Conservation (phyloP, 2,329 filamentous ascomycete genomes). For the Xylariaceae sp. region DNA sequence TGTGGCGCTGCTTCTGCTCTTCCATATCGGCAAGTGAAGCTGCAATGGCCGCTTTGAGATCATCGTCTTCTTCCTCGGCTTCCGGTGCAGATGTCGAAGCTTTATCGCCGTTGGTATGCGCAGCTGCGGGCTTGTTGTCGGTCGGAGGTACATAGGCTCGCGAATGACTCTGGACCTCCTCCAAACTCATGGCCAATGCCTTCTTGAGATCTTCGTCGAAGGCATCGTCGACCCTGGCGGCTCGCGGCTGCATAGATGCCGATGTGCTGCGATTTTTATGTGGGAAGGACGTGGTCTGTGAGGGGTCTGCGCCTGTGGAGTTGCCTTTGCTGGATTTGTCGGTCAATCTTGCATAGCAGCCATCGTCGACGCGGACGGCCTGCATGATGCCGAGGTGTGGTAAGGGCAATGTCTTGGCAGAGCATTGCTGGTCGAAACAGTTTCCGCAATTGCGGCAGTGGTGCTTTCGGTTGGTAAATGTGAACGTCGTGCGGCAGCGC, state of each 20-base stretch:
- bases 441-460: constrained; percentile 98
- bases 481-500: constrained; percentile 92
- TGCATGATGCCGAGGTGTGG: constrained; percentile 91
- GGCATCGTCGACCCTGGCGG: constrained; percentile 79
- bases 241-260: constrained; percentile 77
- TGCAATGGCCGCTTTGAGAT: constrained; percentile 91
- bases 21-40: constrained; percentile 96
- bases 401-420: constrained; percentile 79
- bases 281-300: constrained; percentile 41
- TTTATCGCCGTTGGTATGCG: constrained; percentile 32
- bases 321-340: constrained; percentile 59
- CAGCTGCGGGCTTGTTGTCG: constrained; percentile 31
- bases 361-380: constrained; percentile 90
- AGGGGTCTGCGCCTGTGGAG: constrained; percentile 38
- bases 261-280: constrained; percentile 63
- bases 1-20: constrained; percentile 90
- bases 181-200: constrained; percentile 92
- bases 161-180: constrained; percentile 77
- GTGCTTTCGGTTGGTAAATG: constrained; percentile 97
- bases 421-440: constrained; percentile 95
- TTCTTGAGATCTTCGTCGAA: constrained; percentile 95
- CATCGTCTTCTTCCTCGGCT: constrained; percentile 88
- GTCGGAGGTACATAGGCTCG: constrained; percentile 67
- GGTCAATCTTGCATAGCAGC: constrained; percentile 85
- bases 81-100: constrained; percentile 49